Evolutionary conservation across 352 stramenopile genomes (phyloP), one percentile per base, ranked within the genome.

Genomic region (Saprolegnia parasitica): DNA sequence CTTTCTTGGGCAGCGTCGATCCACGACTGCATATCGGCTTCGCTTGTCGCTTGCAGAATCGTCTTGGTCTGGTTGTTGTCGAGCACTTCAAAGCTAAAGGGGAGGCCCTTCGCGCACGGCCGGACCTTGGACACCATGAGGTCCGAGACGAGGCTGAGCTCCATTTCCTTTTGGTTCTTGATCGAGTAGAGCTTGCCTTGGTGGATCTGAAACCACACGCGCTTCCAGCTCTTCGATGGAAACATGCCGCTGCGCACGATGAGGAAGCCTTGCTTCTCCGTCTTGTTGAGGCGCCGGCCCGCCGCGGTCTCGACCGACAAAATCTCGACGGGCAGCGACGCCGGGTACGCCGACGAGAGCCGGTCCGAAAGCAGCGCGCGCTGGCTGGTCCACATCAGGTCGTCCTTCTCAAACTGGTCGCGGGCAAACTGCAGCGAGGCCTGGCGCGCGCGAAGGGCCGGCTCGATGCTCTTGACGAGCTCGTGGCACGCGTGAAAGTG

Each of bases 161-260:
- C 88, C 72, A 88, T 84, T 71, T 95, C 78, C 40, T 89, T 91
- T 55, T 2, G 37, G n/a, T 76, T 78, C n/a, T 77, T 74, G 42
- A 83, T 91, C 45, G 91, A 84, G 32, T 92, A 95, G 35, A 95
- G 73, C 56, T 95, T 95, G 23, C 87, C 85, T 10, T 76, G 80
- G 77, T 93, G 84, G 67, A 95, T 95, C 63, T 95, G 83, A 72
- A 92, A 95, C 87, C 87, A 95, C 4, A 83, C 78, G 15, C 87
- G 80, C 71, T 95, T 95, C 85, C 85, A 95, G 61, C 81, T 93
- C 24, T 86, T 78, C 6, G 85, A 77, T 39, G 87, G 85, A 72
- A 95, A 95, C 66, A 93, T 78, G 4, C 84, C 78, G 67, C 89
- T 93, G 49, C 87, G 87, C n/a, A 93, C 78, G 37, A 95, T 92